Conservation (phyloP, 352 stramenopile genomes). For the Phytophthora tentaculata region DNA sequence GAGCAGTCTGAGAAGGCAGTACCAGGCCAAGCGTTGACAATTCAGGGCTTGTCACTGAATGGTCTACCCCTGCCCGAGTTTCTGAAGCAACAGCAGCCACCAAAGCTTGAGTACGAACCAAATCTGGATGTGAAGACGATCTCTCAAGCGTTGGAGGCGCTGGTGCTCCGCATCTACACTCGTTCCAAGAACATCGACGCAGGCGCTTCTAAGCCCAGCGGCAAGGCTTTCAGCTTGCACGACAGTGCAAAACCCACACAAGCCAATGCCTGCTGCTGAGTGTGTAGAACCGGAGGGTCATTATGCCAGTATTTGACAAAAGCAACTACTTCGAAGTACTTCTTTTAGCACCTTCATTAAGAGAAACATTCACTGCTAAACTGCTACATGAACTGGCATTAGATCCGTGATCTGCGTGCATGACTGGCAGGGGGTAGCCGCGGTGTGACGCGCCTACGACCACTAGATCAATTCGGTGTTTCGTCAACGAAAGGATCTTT, state of each 20-base stretch:
- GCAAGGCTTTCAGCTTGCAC: neutral
- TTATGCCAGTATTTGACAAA: slow-evolving; percentile 3
- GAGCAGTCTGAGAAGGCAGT: slow-evolving; percentile 7
- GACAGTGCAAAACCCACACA: neutral
- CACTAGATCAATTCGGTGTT: neutral
- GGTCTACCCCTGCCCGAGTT: neutral
- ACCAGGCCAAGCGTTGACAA: neutral
- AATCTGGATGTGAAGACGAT: neutral
- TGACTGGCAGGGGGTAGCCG: slow-evolving; percentile 13
- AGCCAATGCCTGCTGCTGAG: neutral
- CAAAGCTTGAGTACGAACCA: slow-evolving; percentile 3
- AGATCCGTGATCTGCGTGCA: too few species aligned
- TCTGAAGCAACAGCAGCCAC: slow-evolving; percentile 1
- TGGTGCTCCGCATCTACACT: slow-evolving; percentile 2
- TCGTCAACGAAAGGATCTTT: slow-evolving; percentile 15
- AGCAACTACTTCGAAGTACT: too few species aligned
- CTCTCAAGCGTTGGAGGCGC: slow-evolving; percentile 2
- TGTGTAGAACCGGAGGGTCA: neutral
- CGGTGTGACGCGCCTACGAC: slow-evolving; percentile 12
- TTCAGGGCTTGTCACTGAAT: neutral
- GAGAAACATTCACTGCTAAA: too few species aligned
- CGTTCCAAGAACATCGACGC: slow-evolving; percentile 2
- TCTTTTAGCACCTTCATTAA: too few species aligned
- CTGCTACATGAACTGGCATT: too few species aligned
- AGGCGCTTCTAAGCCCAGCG: slow-evolving; percentile 5